phyloP scores from a whole-genome alignment of 441 rosid genomes.

The Cnidoscolus chayamansa region DNA sequence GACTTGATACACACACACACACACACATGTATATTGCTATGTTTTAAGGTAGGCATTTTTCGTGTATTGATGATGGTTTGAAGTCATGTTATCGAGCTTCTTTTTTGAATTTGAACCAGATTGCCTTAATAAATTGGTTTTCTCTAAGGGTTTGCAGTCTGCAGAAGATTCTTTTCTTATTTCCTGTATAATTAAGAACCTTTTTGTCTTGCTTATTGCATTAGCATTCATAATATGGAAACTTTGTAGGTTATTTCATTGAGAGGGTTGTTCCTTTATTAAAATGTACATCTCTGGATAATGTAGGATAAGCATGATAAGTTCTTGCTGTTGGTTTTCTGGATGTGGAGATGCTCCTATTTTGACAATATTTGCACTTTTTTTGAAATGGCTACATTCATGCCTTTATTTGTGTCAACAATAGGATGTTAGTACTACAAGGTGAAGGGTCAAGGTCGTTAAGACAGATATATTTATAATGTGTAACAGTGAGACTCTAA shows the following conservation, averaged over 20 bases:
- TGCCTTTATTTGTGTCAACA: not conserved
- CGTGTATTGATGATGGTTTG: not conserved
- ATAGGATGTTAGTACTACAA: not conserved
- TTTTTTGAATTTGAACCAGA: not conserved
- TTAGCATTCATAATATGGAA: not conserved
- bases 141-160: not conserved
- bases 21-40: too few species aligned
- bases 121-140: not conserved
- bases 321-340: not conserved
- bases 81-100: not conserved
- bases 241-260: not conserved
- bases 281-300: constrained; percentile 1
- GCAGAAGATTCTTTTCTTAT: not conserved
- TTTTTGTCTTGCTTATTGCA: not conserved
- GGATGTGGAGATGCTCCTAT: not conserved
- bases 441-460: not conserved
- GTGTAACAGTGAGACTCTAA: not conserved
- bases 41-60: not conserved
- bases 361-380: not conserved
- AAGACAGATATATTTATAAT: not conserved
- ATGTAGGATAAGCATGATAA: not conserved
- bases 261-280: not conserved
- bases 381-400: not conserved
- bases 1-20: not conserved
- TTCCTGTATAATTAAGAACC: not conserved